Base-by-base conservation (phyloP, 805 yeast species). In the Hanseniaspora thailandica region DNA sequence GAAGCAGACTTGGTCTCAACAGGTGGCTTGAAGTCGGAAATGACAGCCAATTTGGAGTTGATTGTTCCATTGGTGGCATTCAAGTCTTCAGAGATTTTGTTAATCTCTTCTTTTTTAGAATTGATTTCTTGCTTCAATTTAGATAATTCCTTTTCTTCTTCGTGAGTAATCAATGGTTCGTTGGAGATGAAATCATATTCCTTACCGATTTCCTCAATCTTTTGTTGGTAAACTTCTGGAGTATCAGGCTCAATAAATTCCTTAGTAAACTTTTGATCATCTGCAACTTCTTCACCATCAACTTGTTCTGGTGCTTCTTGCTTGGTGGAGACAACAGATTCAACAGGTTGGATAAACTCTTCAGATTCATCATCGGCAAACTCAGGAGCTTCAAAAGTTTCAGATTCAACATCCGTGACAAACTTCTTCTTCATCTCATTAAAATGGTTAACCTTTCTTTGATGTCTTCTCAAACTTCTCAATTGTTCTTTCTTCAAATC, bases 401-500 rank as follows among this genome's bases (percentile, higher is more conserved):
- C 33, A 22, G 45, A 35, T 28, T 45, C 47, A 31, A 48, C 52
- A 25, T 25, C 40, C 17, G 52, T 41, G 20, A 48, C 28, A 20
- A 33, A 48, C 35, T 48, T 40, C 30, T 48, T 48, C 35, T 48
- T 48, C 52, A 33, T 48, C 3, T 48, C 34, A 17, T 48, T 41
- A 36, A 48, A 48, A 25, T 41, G 46, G 3, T 31, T 41, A 22
- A 48, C 17, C 35, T 48, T 48, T 48, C 52, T 48, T 23, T 48
- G 46, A n/a, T 48, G 52, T 48, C 52, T 48, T 48, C 52, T 48
- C 19, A 40, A 31, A 22, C 41, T 44, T 48, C 52, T 48, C 13
- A 48, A 22, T 17, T 48, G 45, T 19, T 40, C 47, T 22, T 48
- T 48, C 38, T 48, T 48, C 47, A 48, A 41, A 25, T 48, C 52